Evolutionary conservation across 2,329 filamentous ascomycete species (phyloP).

Genomic region (Calonectria ilicicola): DNA sequence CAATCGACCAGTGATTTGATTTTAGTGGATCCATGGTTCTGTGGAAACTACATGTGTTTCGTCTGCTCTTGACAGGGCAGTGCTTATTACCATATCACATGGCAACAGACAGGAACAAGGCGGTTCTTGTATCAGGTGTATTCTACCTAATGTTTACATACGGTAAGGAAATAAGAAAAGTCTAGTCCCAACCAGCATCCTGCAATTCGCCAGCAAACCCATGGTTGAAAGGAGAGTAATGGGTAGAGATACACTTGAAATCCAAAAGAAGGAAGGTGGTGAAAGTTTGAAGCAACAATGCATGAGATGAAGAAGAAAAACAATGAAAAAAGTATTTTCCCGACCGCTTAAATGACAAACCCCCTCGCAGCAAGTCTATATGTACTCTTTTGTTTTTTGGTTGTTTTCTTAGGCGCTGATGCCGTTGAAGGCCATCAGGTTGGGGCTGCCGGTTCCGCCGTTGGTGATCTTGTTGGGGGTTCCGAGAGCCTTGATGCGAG

Average conservation of each 20-base stretch:
- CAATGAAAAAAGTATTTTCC: neutral
- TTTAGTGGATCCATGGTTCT: too few relatives aligned
- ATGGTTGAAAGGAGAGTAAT: neutral
- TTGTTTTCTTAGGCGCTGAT: slow-evolving; percentile 6
- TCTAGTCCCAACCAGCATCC: neutral
- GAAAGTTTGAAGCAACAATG: neutral
- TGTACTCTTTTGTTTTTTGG: neutral
- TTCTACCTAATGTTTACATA: slow-evolving; percentile 5
- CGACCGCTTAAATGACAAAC: slow-evolving; percentile 16
- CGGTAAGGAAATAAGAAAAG: neutral
- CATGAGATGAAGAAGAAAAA: neutral
- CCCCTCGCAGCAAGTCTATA: neutral
- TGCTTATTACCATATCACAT: neutral
- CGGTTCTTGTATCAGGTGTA: neutral
- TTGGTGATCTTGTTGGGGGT: slow-evolving; percentile 53
- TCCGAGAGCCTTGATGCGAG: slow-evolving; percentile 55
- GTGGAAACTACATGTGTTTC: too few relatives aligned
- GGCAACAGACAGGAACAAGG: too few relatives aligned
- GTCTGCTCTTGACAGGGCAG: too few relatives aligned
- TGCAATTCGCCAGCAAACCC: slow-evolving; percentile 23
- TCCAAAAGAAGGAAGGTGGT: neutral
- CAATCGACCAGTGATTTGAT: too few relatives aligned
- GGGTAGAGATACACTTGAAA: neutral
- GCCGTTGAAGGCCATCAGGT: slow-evolving; percentile 63
- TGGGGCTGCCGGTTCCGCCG: slow-evolving; percentile 51